phyloP scores from a whole-genome alignment of 108 stramenopile genomes.

The Schizochytrium sp. region DNA sequence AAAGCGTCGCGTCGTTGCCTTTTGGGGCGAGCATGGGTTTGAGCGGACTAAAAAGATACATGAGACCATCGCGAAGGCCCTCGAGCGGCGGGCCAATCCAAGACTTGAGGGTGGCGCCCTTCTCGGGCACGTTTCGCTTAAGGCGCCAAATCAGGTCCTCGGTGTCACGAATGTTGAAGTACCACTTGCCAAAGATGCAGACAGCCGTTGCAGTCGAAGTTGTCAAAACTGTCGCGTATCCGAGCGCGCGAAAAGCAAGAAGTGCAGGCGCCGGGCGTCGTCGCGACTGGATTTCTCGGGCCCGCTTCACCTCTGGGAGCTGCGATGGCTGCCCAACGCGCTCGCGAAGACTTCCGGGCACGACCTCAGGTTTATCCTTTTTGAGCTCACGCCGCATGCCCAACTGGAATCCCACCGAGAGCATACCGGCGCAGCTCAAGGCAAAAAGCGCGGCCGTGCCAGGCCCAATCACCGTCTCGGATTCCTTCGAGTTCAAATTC shows the following conservation, averaged over 20 bases:
- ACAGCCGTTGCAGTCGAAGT: neutral
- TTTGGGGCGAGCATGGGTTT: neutral
- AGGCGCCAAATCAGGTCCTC: conserved; percentile 13
- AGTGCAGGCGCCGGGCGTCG: neutral
- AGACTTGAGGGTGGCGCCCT: neutral
- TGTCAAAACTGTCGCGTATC: neutral
- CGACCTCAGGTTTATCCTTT: neutral
- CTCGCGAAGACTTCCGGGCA: neutral
- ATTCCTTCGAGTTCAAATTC: neutral
- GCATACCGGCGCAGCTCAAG: neutral
- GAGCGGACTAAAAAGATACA: neutral
- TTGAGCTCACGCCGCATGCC: conserved; percentile 14
- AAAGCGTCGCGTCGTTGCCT: neutral
- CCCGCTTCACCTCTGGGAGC: neutral
- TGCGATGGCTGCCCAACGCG: neutral
- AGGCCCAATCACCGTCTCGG: neutral
- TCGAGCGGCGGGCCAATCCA: neutral
- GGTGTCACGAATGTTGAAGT: neutral
- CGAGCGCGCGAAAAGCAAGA: neutral
- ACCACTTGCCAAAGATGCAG: conserved; percentile 1
- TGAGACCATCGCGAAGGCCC: neutral
- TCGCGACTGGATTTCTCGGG: neutral
- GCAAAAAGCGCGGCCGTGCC: neutral
- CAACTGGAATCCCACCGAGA: neutral
- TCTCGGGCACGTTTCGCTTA: neutral